Evolutionary conservation across 164 flowering plant species (phyloP).

Genomic region (Berberis thunbergii): DNA sequence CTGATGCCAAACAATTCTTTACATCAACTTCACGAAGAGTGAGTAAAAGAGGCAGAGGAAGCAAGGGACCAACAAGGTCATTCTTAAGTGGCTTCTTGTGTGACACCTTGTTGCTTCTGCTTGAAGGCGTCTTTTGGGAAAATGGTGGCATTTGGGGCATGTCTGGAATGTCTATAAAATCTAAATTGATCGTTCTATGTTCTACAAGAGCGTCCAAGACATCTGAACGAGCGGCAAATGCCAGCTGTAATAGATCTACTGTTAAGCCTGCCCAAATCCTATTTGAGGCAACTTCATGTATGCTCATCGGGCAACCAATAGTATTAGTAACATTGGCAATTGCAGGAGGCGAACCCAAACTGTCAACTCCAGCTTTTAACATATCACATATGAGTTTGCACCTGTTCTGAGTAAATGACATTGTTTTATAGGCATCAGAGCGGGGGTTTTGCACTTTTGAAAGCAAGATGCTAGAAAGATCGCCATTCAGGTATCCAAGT

Average conservation of each 20-base stretch:
- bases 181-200: no score
- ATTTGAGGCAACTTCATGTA: slow-evolving; percentile 50
- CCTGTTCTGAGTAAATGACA: no score
- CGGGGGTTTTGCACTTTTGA: no score
- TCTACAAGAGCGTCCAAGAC: slow-evolving; percentile 23
- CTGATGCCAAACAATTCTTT: slow-evolving; percentile 11
- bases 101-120: no score
- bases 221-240: slow-evolving; percentile 42
- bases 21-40: slow-evolving; percentile 23
- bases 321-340: slow-evolving; percentile 27
- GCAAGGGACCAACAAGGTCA: slow-evolving; percentile 52
- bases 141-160: no score
- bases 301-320: slow-evolving; percentile 40
- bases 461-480: no score
- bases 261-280: slow-evolving; percentile 54
- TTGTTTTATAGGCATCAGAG: no score
- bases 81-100: no score
- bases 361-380: slow-evolving; percentile 22
- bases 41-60: slow-evolving; percentile 54
- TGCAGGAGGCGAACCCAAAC: slow-evolving; percentile 19
- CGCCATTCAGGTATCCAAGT: no score
- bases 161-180: no score
- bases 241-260: slow-evolving; percentile 33
- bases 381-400: no score
- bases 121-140: no score